Conservation (phyloP, 169 alveolate species). For the Pseudocohnilembus persalinus region DNA sequence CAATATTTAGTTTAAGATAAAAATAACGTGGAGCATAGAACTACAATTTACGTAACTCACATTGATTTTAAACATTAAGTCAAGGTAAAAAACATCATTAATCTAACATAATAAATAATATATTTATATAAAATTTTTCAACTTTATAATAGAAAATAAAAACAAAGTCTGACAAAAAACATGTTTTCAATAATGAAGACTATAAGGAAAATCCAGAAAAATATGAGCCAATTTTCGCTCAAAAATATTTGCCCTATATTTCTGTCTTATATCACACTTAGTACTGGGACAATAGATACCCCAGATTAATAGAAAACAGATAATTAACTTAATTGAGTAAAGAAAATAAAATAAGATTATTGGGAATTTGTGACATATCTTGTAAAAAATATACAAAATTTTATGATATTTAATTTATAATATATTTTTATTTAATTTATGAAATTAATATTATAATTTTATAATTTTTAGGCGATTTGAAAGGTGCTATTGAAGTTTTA, state of each 20-base stretch:
- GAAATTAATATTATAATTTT: not conserved
- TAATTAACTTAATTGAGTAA: conserved; percentile 42
- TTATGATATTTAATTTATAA: no score
- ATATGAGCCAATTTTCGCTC: conserved; percentile 52
- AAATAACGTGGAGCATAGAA: conserved; percentile 36
- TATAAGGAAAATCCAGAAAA: conserved; percentile 64
- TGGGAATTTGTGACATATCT: conserved; percentile 79
- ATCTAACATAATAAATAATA: no score
- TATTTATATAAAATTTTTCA: no score
- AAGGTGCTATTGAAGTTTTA: conserved; percentile 69
- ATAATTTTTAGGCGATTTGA: conserved; percentile 51
- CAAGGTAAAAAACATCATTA: not conserved
- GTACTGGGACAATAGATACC: conserved; percentile 75
- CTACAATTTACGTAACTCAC: conserved; percentile 45
- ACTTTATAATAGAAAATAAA: conserved; percentile 14
- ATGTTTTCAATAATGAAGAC: conserved; percentile 48
- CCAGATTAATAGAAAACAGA: conserved; percentile 51
- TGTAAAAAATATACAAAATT: conserved; percentile 21
- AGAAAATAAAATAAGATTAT: conserved; percentile 39
- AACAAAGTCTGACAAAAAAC: not conserved
- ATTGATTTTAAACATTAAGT: conserved; percentile 55
- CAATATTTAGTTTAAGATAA: conserved; percentile 28
- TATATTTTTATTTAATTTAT: no score
- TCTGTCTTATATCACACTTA: conserved; percentile 56
- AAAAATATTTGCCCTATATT: conserved; percentile 54